phyloP scores from a whole-genome alignment of 371 early-diverging fungal species.

The Mortierella sp. region DNA sequence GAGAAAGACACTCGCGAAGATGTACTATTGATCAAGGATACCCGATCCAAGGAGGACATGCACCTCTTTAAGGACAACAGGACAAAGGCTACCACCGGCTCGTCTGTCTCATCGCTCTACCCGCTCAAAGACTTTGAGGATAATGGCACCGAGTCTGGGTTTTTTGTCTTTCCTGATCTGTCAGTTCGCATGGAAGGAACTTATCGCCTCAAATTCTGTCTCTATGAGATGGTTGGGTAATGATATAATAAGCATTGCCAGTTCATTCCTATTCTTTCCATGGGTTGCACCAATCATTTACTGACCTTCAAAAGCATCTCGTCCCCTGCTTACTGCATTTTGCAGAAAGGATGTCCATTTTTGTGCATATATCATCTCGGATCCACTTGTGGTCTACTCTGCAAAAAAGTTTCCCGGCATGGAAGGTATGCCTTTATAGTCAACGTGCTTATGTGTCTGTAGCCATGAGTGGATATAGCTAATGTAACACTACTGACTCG shows the following conservation, averaged over 20 bases:
- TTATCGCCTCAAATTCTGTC: slow-evolving; percentile 90
- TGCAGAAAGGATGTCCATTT: slow-evolving; percentile 76
- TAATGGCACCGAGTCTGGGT: slow-evolving; percentile 81
- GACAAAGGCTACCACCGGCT: slow-evolving; percentile 70
- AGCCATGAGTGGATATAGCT: not conserved
- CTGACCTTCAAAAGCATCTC: not conserved
- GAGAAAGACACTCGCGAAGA: slow-evolving; percentile 53
- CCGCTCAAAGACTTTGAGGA: slow-evolving; percentile 88
- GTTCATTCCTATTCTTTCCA: not conserved
- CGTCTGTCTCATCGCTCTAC: slow-evolving; percentile 92
- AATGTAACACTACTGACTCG: not conserved
- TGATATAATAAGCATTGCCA: not conserved
- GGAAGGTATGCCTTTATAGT: slow-evolving; percentile 54
- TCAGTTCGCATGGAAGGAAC: slow-evolving; percentile 93
- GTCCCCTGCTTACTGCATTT: not conserved
- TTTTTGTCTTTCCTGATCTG: slow-evolving; percentile 97
- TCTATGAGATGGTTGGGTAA: slow-evolving; percentile 88
- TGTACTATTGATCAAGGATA: slow-evolving; percentile 43
- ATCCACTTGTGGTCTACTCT: slow-evolving; percentile 88
- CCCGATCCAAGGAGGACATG: slow-evolving; percentile 49
- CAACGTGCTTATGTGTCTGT: not conserved
- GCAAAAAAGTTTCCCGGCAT: slow-evolving; percentile 98
- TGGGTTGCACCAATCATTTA: not conserved
- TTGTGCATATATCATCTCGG: slow-evolving; percentile 84
- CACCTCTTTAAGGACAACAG: slow-evolving; percentile 51